Conservation (phyloP, 352 stramenopile genomes). For the Pythium brachiatum region DNA sequence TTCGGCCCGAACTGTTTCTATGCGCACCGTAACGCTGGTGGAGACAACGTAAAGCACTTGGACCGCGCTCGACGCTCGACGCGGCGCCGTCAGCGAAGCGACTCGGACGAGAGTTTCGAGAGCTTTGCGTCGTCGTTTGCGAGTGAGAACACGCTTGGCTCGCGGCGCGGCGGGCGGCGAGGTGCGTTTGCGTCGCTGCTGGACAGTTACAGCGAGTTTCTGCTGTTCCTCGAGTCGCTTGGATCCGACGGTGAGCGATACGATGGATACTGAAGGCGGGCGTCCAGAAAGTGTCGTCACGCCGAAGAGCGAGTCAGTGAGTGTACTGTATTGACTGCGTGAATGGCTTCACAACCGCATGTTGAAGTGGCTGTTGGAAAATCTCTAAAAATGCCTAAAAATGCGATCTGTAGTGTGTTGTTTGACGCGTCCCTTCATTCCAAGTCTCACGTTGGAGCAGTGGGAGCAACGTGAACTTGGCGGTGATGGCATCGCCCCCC, state of each 20-base stretch:
- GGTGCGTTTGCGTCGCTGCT: slow-evolving; percentile 46
- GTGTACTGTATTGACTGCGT: background rate
- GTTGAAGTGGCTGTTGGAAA: slow-evolving; percentile 2
- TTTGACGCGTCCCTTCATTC: background rate
- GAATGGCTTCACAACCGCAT: background rate
- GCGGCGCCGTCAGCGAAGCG: slow-evolving; percentile 9
- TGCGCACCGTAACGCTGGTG: slow-evolving; percentile 55
- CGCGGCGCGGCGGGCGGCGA: background rate
- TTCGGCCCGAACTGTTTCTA: slow-evolving; percentile 80
- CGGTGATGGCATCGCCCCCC: too few species aligned
- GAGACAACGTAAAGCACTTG: slow-evolving; percentile 63
- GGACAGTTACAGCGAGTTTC: slow-evolving; percentile 60
- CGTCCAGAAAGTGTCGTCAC: too few species aligned
- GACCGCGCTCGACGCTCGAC: slow-evolving; percentile 25
- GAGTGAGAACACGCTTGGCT: background rate
- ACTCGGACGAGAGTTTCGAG: slow-evolving; percentile 1
- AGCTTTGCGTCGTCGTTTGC: background rate
- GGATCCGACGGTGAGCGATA: slow-evolving; percentile 39
- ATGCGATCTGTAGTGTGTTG: background rate
- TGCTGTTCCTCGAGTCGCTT: slow-evolving; percentile 61
- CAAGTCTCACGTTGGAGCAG: background rate
- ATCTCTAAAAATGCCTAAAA: background rate
- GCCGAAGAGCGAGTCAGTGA: too few species aligned
- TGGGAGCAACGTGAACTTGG: background rate
- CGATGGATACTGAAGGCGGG: too few species aligned